Base-by-base conservation (phyloP, 345 rosid genomes). In the Aquilaria sinensis region DNA sequence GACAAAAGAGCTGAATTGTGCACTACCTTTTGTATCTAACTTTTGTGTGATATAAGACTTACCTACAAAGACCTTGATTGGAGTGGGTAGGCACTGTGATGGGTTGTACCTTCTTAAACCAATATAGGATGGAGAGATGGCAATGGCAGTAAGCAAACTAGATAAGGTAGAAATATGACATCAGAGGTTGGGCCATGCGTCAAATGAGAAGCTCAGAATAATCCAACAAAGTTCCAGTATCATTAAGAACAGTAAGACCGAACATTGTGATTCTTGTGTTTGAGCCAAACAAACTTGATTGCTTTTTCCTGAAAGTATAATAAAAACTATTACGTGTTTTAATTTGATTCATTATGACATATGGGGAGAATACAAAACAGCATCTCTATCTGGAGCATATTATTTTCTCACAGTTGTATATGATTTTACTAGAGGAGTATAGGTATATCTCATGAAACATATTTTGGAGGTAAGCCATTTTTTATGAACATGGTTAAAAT, bases 401-500 rank as follows among this genome's bases (percentile, higher is more conserved):
- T 23, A 60, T 15, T 49, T 62, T 31, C 23, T 51, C 2, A 29
- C 45, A 0, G 29, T 62, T 30, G 65, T 62, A 4, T 47, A 62
- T 14, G 65, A 51, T 48, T 62, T 3, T 30, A 62, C 43, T 50
- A 9, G 48, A 48, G 46, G 47, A 9, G 41, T 29, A 7, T 60
- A 51, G 63, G 34, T 46, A 46, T 60, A 46, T 30, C 16, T 47
- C 3, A 60, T 60, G 63, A 60, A 60, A 46, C 34, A 46, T 29
- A 47, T 45, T 6, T 45, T 0, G 0, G 2, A 47, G 10, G 34
- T 60, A 31, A 48, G 56, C 43, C 43, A 37, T 37, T 37, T 37
- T 50, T 62, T 51, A 29, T 3, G 2, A 62, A 12, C 29, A 62
- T 62, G 57, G 6, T 32, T 3, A 23, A 16, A 10, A 62, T 9